Evolutionary conservation across 148 eudicot species (phyloP).

Genomic region (Arbutus unedo): DNA sequence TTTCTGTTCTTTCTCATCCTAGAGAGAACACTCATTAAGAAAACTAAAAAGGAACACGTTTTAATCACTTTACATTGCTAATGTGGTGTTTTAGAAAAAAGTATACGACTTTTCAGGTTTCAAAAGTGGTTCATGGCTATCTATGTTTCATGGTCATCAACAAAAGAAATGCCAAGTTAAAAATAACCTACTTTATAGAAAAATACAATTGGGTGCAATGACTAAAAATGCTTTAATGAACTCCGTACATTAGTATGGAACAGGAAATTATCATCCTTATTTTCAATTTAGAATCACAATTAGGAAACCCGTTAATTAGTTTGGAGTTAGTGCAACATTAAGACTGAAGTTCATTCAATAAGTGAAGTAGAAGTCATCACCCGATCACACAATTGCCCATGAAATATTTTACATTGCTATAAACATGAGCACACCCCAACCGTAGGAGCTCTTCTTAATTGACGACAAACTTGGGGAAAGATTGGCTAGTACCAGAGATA

Average conservation of each 20-base stretch:
- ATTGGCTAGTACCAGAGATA: not conserved
- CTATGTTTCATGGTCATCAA: not conserved
- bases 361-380: not conserved
- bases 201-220: not conserved
- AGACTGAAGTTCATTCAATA: not conserved
- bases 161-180: not conserved
- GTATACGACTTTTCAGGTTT: not conserved
- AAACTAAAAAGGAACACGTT: not conserved
- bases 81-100: not conserved
- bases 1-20: not conserved
- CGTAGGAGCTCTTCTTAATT: not conserved
- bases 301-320: not conserved
- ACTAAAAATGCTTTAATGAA: not conserved
- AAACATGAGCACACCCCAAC: not conserved
- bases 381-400: not conserved
- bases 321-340: slow-evolving; percentile 1
- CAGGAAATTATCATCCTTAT: not conserved
- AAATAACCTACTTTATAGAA: not conserved
- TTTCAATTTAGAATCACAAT: not conserved
- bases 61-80: not conserved
- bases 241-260: not conserved
- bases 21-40: not conserved
- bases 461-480: not conserved
- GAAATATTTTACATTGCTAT: not conserved
- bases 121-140: not conserved